phyloP scores from a whole-genome alignment of 306 rosid genomes.

The Geum urbanum region DNA sequence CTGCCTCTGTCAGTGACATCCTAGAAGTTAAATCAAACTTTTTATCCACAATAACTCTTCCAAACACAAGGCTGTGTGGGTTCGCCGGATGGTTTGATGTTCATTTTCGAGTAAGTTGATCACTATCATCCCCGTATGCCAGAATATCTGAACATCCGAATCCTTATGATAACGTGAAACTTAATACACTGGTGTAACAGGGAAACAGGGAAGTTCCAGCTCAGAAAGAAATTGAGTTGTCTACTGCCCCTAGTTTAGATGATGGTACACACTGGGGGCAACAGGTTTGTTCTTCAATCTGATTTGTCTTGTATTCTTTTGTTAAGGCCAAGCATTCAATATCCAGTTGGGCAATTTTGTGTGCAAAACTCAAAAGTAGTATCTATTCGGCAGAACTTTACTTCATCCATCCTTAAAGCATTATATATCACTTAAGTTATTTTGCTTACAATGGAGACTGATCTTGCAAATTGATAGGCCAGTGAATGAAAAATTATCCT shows the following conservation, averaged over 20 bases:
- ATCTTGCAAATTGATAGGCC: neutral
- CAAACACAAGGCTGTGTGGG: constrained; percentile 67
- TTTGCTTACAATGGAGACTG: neutral
- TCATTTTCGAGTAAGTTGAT: constrained; percentile 74
- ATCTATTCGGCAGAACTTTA: neutral
- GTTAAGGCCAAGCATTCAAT: neutral
- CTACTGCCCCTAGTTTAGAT: constrained; percentile 78
- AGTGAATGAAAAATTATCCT: neutral
- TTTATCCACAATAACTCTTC: constrained; percentile 46
- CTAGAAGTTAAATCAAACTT: constrained; percentile 60
- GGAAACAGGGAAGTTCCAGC: constrained; percentile 89
- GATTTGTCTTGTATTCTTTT: neutral
- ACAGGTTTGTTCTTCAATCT: constrained; percentile 54
- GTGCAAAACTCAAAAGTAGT: neutral
- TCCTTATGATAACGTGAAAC: constrained; percentile 8
- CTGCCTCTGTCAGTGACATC: constrained; percentile 74
- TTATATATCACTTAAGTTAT: neutral
- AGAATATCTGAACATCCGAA: constrained; percentile 12
- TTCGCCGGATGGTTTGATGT: constrained; percentile 98
- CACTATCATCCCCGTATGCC: neutral
- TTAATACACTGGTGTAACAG: constrained; percentile 39
- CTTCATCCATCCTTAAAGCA: neutral
- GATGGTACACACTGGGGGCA: constrained; percentile 92
- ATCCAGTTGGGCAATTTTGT: neutral
- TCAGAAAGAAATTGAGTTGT: constrained; percentile 67